Evolutionary conservation across 2,329 filamentous ascomycete genomes (phyloP).

Genomic region (Pseudogymnoascus sp.): DNA sequence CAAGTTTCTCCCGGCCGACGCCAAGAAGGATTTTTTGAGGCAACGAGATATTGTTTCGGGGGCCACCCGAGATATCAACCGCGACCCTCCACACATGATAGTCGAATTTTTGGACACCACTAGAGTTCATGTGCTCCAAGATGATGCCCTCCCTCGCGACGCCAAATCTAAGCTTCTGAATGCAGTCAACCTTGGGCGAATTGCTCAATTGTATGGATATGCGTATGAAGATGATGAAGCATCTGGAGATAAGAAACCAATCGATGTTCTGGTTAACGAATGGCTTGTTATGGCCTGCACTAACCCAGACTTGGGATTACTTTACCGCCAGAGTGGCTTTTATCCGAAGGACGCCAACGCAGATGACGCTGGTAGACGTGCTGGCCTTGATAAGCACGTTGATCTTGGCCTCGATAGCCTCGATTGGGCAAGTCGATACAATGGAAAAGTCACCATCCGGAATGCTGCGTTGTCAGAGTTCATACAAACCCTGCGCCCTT

Average conservation of each 20-base stretch:
- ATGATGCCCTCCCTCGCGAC: conserved; percentile 64
- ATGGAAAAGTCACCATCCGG: conserved; percentile 61
- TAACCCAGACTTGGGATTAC: conserved; percentile 61
- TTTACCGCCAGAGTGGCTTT: conserved; percentile 72
- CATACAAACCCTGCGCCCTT: conserved; percentile 70
- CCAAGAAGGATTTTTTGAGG: conserved; percentile 74
- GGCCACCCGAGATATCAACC: conserved; percentile 68
- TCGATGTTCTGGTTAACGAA: conserved; percentile 64
- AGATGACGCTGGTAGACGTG: conserved; percentile 38
- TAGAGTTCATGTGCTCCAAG: conserved; percentile 64
- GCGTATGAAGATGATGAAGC: conserved; percentile 41
- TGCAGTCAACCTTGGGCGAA: conserved; percentile 61
- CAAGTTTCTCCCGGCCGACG: conserved; percentile 66
- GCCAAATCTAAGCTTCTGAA: conserved; percentile 72
- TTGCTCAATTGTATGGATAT: conserved; percentile 65
- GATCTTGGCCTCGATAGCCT: conserved; percentile 63
- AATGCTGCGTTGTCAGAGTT: conserved; percentile 77
- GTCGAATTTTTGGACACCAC: conserved; percentile 67
- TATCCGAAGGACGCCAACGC: conserved; percentile 67
- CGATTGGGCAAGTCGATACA: conserved; percentile 62
- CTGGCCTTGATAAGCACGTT: conserved; percentile 33
- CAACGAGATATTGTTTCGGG: conserved; percentile 62
- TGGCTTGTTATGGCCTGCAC: conserved; percentile 74
- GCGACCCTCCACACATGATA: conserved; percentile 69
- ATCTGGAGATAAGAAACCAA: conserved; percentile 40